These are phyloP conservation scores for Pythium folliculosum DNA, from an alignment of 352 stramenopile species.

Conservation along the genomic window DNA sequence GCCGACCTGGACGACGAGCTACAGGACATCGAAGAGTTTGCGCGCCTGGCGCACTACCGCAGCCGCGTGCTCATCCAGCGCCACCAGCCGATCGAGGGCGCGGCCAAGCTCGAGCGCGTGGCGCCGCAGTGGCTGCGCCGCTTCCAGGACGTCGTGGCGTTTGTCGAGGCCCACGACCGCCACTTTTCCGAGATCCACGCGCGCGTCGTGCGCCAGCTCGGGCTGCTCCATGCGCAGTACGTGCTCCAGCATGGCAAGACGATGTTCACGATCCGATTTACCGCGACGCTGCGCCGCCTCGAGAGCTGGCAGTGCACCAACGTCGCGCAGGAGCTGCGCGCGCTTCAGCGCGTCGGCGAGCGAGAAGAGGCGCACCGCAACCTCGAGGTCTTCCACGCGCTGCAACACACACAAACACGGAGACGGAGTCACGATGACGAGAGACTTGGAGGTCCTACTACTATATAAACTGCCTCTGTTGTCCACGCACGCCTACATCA, in stretches of 20 bases:
- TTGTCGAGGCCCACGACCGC: slow-evolving; percentile 37
- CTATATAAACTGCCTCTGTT: slow-evolving; percentile 5
- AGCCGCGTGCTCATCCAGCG: slow-evolving; percentile 45
- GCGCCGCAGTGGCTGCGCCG: slow-evolving; percentile 49
- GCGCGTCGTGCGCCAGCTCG: slow-evolving; percentile 49
- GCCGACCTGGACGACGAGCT: slow-evolving; percentile 37
- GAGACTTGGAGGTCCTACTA: not conserved
- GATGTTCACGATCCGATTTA: slow-evolving; percentile 42
- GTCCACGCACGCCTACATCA: no score
- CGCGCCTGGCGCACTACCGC: slow-evolving; percentile 60
- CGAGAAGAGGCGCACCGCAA: slow-evolving; percentile 63
- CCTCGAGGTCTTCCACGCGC: slow-evolving; percentile 71
- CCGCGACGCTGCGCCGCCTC: slow-evolving; percentile 29
- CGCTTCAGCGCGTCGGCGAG: slow-evolving; percentile 30
- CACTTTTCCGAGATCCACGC: slow-evolving; percentile 59
- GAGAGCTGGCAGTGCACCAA: slow-evolving; percentile 43
- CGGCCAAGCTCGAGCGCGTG: slow-evolving; percentile 28
- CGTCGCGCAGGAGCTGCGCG: slow-evolving; percentile 30
- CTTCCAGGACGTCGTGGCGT: slow-evolving; percentile 34
- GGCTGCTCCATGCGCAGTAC: slow-evolving; percentile 42
- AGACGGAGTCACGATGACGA: not conserved
- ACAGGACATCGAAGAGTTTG: slow-evolving; percentile 48
- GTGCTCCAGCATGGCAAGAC: slow-evolving; percentile 39
- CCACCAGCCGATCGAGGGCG: slow-evolving; percentile 28
- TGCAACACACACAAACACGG: slow-evolving; percentile 19